phyloP scores from a whole-genome alignment of 192 early-diverging fungal species.

The Coemansia sp. region DNA sequence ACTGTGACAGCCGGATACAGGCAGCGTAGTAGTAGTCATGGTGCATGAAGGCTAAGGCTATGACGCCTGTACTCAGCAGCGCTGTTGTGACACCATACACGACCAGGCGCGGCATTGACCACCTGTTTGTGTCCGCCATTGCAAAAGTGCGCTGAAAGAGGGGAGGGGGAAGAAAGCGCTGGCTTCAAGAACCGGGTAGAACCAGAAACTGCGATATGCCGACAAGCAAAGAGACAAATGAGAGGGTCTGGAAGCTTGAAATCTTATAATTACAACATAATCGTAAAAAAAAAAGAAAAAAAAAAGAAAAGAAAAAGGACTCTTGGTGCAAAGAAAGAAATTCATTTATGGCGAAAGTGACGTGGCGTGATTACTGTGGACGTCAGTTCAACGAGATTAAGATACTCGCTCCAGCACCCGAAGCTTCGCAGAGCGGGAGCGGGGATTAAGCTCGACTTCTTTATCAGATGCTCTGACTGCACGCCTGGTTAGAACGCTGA shows the following conservation, averaged over 20 bases:
- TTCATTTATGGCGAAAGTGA: no score
- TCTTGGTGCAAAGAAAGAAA: no score
- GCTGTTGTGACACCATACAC: constrained; percentile 71
- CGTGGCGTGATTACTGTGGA: constrained; percentile 8
- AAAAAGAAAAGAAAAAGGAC: background rate
- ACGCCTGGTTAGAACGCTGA: constrained; percentile 29
- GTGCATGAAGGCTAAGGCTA: constrained; percentile 65
- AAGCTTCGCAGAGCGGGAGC: constrained; percentile 60
- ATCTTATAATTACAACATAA: background rate
- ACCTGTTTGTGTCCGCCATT: constrained; percentile 31
- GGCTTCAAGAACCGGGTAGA: background rate
- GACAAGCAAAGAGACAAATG: background rate
- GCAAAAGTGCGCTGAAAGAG: background rate
- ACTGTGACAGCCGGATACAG: constrained; percentile 85
- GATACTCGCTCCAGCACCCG: constrained; percentile 29
- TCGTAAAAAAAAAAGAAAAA: background rate
- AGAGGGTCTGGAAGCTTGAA: background rate
- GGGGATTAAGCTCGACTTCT: constrained; percentile 59
- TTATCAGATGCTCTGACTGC: constrained; percentile 50
- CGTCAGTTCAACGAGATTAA: no score
- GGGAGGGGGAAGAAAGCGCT: background rate
- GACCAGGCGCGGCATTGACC: constrained; percentile 57
- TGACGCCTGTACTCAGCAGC: constrained; percentile 61
- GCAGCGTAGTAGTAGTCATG: constrained; percentile 87
- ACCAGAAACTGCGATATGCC: background rate